phyloP scores from a whole-genome alignment of 2,329 filamentous ascomycete species.

The Camillea tinctor region DNA sequence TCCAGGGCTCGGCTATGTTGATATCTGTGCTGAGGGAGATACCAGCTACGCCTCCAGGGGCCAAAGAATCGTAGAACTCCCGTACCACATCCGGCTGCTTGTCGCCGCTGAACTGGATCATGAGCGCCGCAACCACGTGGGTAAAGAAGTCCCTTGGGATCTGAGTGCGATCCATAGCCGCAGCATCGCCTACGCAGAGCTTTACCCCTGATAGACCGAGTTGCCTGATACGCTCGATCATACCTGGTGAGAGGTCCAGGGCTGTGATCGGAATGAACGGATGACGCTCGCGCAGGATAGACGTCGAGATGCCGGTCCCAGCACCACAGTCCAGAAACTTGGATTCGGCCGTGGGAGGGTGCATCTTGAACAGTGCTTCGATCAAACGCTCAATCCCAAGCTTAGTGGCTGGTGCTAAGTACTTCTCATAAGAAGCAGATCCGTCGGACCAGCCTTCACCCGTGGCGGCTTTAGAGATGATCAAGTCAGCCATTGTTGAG shows the following conservation, averaged over 20 bases:
- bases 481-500: neutral
- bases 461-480: neutral
- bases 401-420: neutral
- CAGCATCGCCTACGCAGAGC: neutral
- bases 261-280: neutral
- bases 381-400: neutral
- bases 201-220: neutral
- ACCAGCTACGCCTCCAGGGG: neutral
- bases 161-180: neutral
- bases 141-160: neutral
- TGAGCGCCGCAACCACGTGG: neutral
- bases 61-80: neutral
- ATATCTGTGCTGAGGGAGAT: neutral
- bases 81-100: neutral
- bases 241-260: neutral
- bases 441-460: neutral
- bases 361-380: neutral
- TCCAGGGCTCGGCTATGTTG: neutral
- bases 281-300: neutral
- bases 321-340: neutral
- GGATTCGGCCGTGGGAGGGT: neutral
- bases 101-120: neutral
- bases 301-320: neutral
- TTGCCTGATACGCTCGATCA: neutral
- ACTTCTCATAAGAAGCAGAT: neutral